phyloP scores from a whole-genome alignment of 257 asterid species.

The Plectranthus barbatus region DNA sequence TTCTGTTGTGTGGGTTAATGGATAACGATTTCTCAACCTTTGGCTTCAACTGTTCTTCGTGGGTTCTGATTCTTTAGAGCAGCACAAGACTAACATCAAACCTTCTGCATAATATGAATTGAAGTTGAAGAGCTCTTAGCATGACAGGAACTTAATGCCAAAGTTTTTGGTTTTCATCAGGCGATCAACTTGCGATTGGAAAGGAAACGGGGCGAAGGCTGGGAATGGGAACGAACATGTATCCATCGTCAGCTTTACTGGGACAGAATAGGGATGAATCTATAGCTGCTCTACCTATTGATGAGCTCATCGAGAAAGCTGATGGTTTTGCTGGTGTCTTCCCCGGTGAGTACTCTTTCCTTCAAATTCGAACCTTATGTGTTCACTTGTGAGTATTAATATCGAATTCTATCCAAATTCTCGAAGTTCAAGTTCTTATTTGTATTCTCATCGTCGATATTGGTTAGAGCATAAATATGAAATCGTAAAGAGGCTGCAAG shows the following conservation, averaged over 20 bases:
- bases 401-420: not conserved
- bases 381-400: not conserved
- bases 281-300: slow-evolving; percentile 78
- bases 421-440: not conserved
- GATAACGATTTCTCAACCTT: not conserved
- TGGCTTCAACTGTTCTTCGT: not conserved
- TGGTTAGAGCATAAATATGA: slow-evolving; percentile 87
- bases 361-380: not conserved
- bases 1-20: not conserved
- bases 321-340: slow-evolving; percentile 99
- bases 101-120: not conserved
- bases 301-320: slow-evolving; percentile 93
- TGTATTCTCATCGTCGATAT: not conserved
- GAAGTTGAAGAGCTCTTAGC: not conserved
- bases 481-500: slow-evolving; percentile 93
- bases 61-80: too few relatives aligned
- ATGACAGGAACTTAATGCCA: not conserved
- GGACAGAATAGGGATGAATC: slow-evolving; percentile 97
- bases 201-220: slow-evolving; percentile 94
- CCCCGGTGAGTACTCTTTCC: slow-evolving; percentile 49
- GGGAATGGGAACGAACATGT: slow-evolving; percentile 99
- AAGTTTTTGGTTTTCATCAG: slow-evolving; percentile 29
- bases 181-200: slow-evolving; percentile 95
- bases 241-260: slow-evolving; percentile 88
- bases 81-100: not conserved